phyloP scores from a whole-genome alignment of 2,329 filamentous ascomycete species.

The Trichoderma pleuroti region DNA sequence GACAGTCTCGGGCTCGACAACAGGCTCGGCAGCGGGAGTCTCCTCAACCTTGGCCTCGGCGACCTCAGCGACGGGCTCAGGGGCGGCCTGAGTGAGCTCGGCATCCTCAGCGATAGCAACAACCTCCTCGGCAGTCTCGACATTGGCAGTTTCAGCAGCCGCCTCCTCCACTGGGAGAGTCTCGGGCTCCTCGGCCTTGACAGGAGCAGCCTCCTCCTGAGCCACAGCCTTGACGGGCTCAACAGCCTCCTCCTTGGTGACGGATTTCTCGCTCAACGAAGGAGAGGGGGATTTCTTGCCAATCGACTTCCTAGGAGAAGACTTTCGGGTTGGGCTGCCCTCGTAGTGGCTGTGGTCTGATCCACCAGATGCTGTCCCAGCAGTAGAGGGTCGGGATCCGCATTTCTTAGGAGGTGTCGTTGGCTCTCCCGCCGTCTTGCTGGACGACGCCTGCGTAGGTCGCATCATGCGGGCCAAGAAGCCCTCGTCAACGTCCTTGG shows the following conservation, averaged over 20 bases:
- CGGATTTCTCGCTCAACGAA: neutral
- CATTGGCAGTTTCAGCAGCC: conserved; percentile 18
- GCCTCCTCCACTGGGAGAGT: conserved; percentile 15
- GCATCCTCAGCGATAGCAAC: conserved; percentile 15
- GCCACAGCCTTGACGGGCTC: conserved; percentile 12
- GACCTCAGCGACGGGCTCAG: conserved; percentile 7
- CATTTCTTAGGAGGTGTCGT: conserved; percentile 48
- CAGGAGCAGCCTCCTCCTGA: neutral
- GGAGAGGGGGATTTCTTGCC: neutral
- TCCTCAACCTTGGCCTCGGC: conserved; percentile 4
- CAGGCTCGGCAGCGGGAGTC: neutral
- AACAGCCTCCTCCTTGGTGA: neutral
- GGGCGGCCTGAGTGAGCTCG: conserved; percentile 10
- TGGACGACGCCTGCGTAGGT: conserved; percentile 66
- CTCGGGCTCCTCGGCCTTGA: conserved; percentile 3
- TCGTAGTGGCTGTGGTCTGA: neutral
- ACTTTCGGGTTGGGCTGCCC: neutral
- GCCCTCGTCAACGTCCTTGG: conserved; percentile 60
- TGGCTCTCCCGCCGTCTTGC: conserved; percentile 58
- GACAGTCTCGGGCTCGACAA: neutral
- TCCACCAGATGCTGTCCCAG: neutral
- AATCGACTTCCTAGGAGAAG: neutral
- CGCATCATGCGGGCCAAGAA: conserved; percentile 82
- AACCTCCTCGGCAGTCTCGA: conserved; percentile 17
- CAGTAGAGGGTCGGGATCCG: conserved; percentile 18